Percentiles rank a stretch among this genome's conserved stretches.
Evolutionary conservation across 1,284 basidiomycete species (phyloP).

Genomic region (Apiotrichum porosum): DNA sequence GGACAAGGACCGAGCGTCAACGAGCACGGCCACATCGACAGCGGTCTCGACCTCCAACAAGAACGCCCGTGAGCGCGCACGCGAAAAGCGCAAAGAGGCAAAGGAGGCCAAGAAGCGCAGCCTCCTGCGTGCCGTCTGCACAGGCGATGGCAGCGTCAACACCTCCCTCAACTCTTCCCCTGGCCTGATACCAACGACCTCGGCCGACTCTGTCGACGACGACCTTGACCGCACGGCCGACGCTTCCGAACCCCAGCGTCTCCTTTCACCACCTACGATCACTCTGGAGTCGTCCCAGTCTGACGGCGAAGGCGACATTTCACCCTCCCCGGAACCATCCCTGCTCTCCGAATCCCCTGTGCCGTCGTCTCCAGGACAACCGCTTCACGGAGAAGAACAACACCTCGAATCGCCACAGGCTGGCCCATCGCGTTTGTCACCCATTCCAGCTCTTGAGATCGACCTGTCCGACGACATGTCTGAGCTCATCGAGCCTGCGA

Average conservation of each 20-base stretch:
- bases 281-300: slow-evolving; percentile 2
- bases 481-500: background rate
- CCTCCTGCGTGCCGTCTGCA: background rate
- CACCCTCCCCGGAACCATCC: background rate
- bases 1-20: slow-evolving; percentile 8
- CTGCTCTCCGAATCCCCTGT: background rate
- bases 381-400: too few species aligned
- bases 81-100: slow-evolving; percentile 32
- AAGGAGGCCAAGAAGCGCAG: slow-evolving; percentile 21
- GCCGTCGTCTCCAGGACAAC: background rate
- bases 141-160: background rate
- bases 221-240: too few species aligned
- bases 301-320: background rate
- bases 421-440: background rate
- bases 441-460: background rate
- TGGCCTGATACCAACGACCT: background rate
- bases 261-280: background rate
- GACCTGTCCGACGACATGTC: slow-evolving; percentile 14
- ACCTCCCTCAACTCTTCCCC: slow-evolving; percentile 4
- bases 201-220: background rate
- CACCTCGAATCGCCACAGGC: background rate
- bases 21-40: slow-evolving; percentile 5
- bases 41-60: slow-evolving; percentile 7
- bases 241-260: too few species aligned
- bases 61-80: slow-evolving; percentile 26